A percentile compares a stretch with the other conserved stretches of the same genome.
These are phyloP conservation scores for Nicotiana benthamiana DNA, from an alignment of 257 asterid species.

Conservation along the genomic window DNA sequence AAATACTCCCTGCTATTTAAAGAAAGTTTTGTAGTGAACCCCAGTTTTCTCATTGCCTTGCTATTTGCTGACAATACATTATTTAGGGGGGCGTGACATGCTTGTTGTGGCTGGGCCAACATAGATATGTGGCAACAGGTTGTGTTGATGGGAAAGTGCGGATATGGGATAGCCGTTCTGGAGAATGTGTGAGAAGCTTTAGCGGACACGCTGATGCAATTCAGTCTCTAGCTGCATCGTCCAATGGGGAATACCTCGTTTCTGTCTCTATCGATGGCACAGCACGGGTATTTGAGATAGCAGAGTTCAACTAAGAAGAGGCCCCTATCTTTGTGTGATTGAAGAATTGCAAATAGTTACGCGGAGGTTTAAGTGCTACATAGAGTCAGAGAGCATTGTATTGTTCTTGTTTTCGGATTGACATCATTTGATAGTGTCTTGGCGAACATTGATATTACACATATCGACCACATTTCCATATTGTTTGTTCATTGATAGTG, in stretches of 20 bases:
- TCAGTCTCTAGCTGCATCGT: slow-evolving; percentile 54
- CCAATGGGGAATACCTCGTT: slow-evolving; percentile 49
- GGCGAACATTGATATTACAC: no score
- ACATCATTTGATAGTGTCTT: no score
- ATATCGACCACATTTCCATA: no score
- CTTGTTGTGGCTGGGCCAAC: slow-evolving; percentile 59
- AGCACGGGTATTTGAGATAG: slow-evolving; percentile 74
- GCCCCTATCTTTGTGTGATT: background rate
- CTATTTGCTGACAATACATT: background rate
- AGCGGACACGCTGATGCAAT: slow-evolving; percentile 60
- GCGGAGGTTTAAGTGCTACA: no score
- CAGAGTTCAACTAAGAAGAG: slow-evolving; percentile 39
- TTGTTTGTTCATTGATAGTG: no score
- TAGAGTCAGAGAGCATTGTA: no score
- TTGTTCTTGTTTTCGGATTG: no score
- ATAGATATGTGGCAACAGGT: slow-evolving; percentile 62
- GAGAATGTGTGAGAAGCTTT: slow-evolving; percentile 48
- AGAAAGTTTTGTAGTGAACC: background rate
- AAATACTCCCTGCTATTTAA: background rate
- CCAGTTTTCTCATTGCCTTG: background rate
- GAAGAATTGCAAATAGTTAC: background rate
- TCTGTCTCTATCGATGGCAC: slow-evolving; percentile 70
- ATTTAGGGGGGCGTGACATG: slow-evolving; percentile 62
- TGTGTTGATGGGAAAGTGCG: slow-evolving; percentile 66
- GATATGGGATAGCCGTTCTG: slow-evolving; percentile 81